A percentile compares a stretch with the other conserved stretches of the same genome.
Conservation (phyloP, 768 basidiomycete genomes). For the Termitomyces sp. region DNA sequence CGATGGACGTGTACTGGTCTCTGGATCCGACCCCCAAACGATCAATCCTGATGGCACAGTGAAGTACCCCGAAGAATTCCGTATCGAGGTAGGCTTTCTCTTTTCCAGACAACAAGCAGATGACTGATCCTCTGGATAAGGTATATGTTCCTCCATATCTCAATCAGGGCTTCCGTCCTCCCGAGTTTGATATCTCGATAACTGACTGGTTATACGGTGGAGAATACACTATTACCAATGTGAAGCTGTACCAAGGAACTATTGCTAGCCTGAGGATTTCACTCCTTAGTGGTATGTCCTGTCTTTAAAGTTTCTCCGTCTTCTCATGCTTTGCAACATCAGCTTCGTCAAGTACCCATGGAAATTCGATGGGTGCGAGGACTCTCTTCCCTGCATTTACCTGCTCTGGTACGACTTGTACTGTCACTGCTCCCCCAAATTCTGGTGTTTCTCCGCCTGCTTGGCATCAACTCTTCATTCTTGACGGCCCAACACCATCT, state of each 20-base stretch:
- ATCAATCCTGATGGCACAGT: conserved; percentile 30
- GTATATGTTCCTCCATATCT: conserved; percentile 89
- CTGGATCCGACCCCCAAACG: conserved; percentile 71
- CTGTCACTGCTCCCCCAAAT: conserved; percentile 74
- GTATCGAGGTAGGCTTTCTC: conserved; percentile 37
- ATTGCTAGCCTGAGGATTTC: conserved; percentile 47
- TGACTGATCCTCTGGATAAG: conserved; percentile 12
- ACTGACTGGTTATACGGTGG: conserved; percentile 62
- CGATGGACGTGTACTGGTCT: conserved; percentile 69
- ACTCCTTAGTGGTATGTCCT: conserved; percentile 53
- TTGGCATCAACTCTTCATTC: conserved; percentile 71
- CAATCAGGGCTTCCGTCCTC: conserved; percentile 54
- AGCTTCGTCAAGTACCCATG: conserved; percentile 75
- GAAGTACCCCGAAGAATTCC: conserved; percentile 70
- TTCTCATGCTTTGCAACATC: not conserved
- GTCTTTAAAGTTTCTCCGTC: not conserved
- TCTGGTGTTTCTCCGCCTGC: conserved; percentile 63
- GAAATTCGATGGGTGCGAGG: conserved; percentile 69
- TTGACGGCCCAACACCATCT: conserved; percentile 77
- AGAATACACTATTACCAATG: conserved; percentile 44
- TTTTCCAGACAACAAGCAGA: not conserved
- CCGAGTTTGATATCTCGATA: conserved; percentile 48
- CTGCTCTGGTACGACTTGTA: conserved; percentile 65
- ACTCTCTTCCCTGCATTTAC: conserved; percentile 70
- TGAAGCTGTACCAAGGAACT: conserved; percentile 38